Conservation (phyloP, 495 filamentous ascomycete species). For the Bacidia gigantensis region DNA sequence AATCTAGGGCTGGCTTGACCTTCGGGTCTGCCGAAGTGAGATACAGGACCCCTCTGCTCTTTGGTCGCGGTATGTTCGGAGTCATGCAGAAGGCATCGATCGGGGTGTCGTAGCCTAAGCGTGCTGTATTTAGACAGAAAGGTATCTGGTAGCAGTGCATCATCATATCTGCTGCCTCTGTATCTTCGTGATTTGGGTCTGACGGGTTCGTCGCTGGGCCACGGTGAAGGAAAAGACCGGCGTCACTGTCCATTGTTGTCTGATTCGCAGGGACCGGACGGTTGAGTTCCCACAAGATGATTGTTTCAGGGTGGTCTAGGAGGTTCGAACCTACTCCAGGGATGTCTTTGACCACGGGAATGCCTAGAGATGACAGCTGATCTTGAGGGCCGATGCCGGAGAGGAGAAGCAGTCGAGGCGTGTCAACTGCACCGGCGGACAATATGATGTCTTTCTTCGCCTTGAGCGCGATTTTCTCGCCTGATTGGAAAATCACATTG, state of each 20-base stretch:
- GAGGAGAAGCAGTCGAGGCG: constrained; percentile 56
- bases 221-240: constrained; percentile 69
- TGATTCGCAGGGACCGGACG: constrained; percentile 57
- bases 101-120: constrained; percentile 62
- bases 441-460: constrained; percentile 62
- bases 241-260: constrained; percentile 77
- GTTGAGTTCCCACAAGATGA: constrained; percentile 78
- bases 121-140: constrained; percentile 55
- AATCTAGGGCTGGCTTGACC: constrained; percentile 70
- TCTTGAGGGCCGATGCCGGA: constrained; percentile 60
- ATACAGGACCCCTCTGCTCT: constrained; percentile 59
- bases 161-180: constrained; percentile 67
- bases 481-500: constrained; percentile 50
- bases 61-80: constrained; percentile 72
- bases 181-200: constrained; percentile 42
- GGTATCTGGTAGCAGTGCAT: constrained; percentile 90
- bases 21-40: constrained; percentile 55
- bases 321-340: constrained; percentile 72
- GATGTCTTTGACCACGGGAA: constrained; percentile 56
- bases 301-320: constrained; percentile 62
- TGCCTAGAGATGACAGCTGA: constrained; percentile 49
- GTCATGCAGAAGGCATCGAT: constrained; percentile 83
- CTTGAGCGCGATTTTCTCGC: constrained; percentile 41
- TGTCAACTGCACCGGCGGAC: constrained; percentile 66
- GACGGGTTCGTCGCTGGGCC: constrained; percentile 43